A percentile compares a stretch with the other conserved stretches of the same genome.
Conservation (phyloP, 495 filamentous ascomycete species). For the Lasiosphaeria ovina region DNA sequence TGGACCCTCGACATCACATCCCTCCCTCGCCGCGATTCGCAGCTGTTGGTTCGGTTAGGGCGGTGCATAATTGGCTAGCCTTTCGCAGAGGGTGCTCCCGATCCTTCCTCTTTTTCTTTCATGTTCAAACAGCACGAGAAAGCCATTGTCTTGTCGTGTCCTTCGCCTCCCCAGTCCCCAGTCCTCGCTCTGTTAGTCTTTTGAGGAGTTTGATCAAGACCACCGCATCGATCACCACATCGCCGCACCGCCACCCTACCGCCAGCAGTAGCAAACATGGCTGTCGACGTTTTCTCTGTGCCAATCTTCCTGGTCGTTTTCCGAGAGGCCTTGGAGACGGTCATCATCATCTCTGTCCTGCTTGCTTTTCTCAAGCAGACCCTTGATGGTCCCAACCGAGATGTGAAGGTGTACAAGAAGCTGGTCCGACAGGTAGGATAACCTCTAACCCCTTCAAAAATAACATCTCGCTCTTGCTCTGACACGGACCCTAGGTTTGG, state of each 20-base stretch:
- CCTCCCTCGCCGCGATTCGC: not conserved
- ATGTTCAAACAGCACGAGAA: not conserved
- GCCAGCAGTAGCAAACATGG: conserved; percentile 33
- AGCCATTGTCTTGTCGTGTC: too few relatives aligned
- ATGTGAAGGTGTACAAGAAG: conserved; percentile 59
- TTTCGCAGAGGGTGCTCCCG: not conserved
- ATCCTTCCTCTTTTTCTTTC: too few relatives aligned
- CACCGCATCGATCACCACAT: too few relatives aligned
- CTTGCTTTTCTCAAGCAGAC: conserved; percentile 80
- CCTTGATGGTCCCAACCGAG: conserved; percentile 56
- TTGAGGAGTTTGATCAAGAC: too few relatives aligned
- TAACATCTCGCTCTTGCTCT: not conserved
- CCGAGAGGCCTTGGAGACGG: conserved; percentile 77
- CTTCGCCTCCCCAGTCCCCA: not conserved
- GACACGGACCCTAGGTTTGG: conserved; percentile 58
- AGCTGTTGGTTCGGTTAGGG: not conserved
- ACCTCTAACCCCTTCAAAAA: not conserved
- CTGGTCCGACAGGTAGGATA: conserved; percentile 65
- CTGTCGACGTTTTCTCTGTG: conserved; percentile 60
- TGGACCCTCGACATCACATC: not conserved
- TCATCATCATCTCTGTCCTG: conserved; percentile 78
- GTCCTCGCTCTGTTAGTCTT: too few relatives aligned
- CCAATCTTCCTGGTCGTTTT: conserved; percentile 85
- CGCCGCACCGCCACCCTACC: not conserved
- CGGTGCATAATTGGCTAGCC: not conserved